These are phyloP conservation scores for Aeminium ludgeri DNA, from an alignment of 495 filamentous ascomycete genomes.

Conservation along the genomic window DNA sequence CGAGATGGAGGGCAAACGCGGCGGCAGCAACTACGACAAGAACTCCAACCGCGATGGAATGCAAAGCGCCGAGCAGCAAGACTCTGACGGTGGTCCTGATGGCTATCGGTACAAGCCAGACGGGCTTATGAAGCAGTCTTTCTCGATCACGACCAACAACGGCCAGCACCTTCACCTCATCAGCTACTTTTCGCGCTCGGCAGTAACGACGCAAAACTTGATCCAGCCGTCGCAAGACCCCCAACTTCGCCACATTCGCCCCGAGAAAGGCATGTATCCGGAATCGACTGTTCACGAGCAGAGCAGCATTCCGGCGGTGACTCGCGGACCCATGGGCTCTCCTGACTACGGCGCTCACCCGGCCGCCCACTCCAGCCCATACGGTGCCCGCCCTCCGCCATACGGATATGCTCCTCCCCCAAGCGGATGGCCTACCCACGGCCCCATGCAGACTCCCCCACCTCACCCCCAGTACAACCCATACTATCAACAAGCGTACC, in stretches of 20 bases:
- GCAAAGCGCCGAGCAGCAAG: slow-evolving; percentile 59
- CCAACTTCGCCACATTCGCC: slow-evolving; percentile 62
- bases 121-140: slow-evolving; percentile 97
- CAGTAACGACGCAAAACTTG: slow-evolving; percentile 47
- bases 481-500: slow-evolving; percentile 13
- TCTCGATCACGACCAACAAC: slow-evolving; percentile 85
- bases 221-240: slow-evolving; percentile 68
- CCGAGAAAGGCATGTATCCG: slow-evolving; percentile 84
- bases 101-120: slow-evolving; percentile 96
- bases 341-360: slow-evolving; percentile 36
- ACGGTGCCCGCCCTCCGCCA: slow-evolving; percentile 26
- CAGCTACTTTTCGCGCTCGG: slow-evolving; percentile 78
- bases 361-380: slow-evolving; percentile 32
- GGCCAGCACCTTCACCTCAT: slow-evolving; percentile 92
- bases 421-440: slow-evolving; percentile 18
- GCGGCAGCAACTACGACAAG: slow-evolving; percentile 40
- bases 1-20: slow-evolving; percentile 96
- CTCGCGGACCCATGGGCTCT: slow-evolving; percentile 43
- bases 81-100: slow-evolving; percentile 71
- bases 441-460: slow-evolving; percentile 21
- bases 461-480: slow-evolving; percentile 13
- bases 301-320: slow-evolving; percentile 47
- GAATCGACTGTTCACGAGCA: slow-evolving; percentile 89
- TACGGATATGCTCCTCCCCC: slow-evolving; percentile 28
- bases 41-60: slow-evolving; percentile 44